Evolutionary conservation across 2,329 filamentous ascomycete genomes (phyloP), one percentile per base, ranked within the genome.

Genomic region (Nigrospora osmanthi): DNA sequence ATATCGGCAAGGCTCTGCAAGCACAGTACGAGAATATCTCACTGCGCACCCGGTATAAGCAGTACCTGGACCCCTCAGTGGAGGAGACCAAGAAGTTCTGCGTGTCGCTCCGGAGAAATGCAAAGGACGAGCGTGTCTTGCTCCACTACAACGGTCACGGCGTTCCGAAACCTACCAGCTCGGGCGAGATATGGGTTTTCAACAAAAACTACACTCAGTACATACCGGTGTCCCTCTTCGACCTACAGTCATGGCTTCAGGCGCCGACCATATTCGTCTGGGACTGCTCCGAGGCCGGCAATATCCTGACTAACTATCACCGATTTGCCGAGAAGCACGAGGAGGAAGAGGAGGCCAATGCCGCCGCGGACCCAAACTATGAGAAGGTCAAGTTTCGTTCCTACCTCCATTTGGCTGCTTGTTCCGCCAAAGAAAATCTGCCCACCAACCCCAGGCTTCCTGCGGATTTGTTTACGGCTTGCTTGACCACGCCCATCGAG

Each of bases 151-250:
- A 98, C 57, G 93, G 93, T 14, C 93, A 98, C 63, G 93, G 93
- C 39, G 93, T 98, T 11, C 93, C 93, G 1, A 89, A 96, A 58
- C 93, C 93, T 3, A 98, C 93, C 1, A 82, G 87, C 3, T 96
- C 91, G 5, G 93, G 93, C 13, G 93, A 98, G 64, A 95, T 98
- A 16, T 98, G 93, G 93, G 94, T 97, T 6, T 98, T 98, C 65
- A 98, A 98, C 67, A 91, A 93, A 56, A 97, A 89, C 54, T 98
- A 96, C 62, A 98, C 93, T 0, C 93, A 98, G 66, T 98, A 98
- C 61, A 98, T 98, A 36, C 93, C 93, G 0, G 87, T 98, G 37
- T 95, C 91, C 1, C 71, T 98, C 10, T 96, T 95, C 58, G 93
- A 98, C 60, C 70, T 98, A 38, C 91, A 97, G 65, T 85, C 87